Conservation (phyloP, 2,329 filamentous ascomycete genomes). For the Xylariaceae sp. region DNA sequence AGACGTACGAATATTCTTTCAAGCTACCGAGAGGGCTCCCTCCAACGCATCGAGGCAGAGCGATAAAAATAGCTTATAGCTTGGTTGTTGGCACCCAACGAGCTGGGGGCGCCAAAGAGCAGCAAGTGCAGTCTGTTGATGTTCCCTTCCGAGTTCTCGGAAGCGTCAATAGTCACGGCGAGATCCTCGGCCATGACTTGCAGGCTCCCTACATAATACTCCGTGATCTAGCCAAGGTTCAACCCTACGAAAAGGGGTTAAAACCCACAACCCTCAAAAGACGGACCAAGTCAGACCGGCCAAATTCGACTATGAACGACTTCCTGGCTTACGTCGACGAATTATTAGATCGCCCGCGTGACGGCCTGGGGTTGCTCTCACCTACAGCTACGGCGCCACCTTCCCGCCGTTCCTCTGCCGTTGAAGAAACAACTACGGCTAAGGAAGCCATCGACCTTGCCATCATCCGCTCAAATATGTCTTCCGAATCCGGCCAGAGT, state of each 20-base stretch:
- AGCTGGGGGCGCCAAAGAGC: constrained; percentile 75
- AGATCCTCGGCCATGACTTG: constrained; percentile 89
- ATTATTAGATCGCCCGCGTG: constrained; percentile 65
- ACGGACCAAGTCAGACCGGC: constrained; percentile 36
- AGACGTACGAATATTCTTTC: constrained; percentile 85
- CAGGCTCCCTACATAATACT: constrained; percentile 93
- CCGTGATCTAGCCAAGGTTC: constrained; percentile 77
- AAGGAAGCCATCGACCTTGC: constrained; percentile 91
- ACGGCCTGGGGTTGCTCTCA: constrained; percentile 70
- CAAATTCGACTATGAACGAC: constrained; percentile 60
- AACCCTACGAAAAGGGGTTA: constrained; percentile 51
- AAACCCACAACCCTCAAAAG: constrained; percentile 31
- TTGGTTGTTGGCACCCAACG: constrained; percentile 91
- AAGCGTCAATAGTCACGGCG: constrained; percentile 86
- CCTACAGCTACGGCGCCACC: constrained; percentile 67
- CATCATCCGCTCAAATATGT: constrained; percentile 80
- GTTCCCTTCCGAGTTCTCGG: constrained; percentile 92
- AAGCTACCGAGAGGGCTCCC: constrained; percentile 87
- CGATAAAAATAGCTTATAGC: constrained; percentile 92
- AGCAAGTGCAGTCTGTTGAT: constrained; percentile 88
- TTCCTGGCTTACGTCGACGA: constrained; percentile 81
- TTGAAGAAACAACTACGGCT: constrained; percentile 65
- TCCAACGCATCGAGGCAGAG: constrained; percentile 86
- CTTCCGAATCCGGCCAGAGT: constrained; percentile 72
- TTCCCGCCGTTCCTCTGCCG: constrained; percentile 60